Conservation (phyloP, 495 filamentous ascomycete species). For the Parachaetomium inaequale region DNA sequence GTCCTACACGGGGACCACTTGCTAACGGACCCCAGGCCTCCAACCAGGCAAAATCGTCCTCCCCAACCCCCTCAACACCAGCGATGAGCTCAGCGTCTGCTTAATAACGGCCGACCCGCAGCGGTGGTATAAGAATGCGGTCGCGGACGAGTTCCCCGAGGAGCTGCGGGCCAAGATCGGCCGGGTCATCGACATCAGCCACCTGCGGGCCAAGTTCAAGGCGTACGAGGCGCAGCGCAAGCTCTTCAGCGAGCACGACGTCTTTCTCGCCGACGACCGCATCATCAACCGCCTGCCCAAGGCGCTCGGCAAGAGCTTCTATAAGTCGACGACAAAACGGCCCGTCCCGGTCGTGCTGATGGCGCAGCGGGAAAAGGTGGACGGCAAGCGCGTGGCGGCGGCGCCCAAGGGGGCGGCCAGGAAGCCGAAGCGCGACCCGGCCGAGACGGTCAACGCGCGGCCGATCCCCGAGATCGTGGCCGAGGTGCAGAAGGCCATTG, state of each 20-base stretch:
- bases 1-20: conserved; percentile 26
- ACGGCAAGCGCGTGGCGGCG: conserved; percentile 63
- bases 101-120: conserved; percentile 73
- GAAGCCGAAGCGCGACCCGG: conserved; percentile 37
- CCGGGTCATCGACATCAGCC: conserved; percentile 74
- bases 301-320: conserved; percentile 82
- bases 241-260: conserved; percentile 74
- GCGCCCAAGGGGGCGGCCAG: conserved; percentile 46
- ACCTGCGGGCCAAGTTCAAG: conserved; percentile 82
- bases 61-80: conserved; percentile 66
- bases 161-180: conserved; percentile 68
- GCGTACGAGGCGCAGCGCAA: conserved; percentile 81
- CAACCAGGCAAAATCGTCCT: conserved; percentile 63
- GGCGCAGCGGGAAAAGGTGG: conserved; percentile 57
- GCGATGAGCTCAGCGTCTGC: conserved; percentile 63
- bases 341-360: conserved; percentile 79
- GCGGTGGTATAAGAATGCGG: conserved; percentile 83
- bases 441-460: conserved; percentile 37
- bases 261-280: conserved; percentile 84
- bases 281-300: conserved; percentile 73
- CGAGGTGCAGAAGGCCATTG: conserved; percentile 69
- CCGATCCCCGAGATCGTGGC: conserved; percentile 56
- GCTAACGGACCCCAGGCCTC: conserved; percentile 43
- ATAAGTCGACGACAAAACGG: conserved; percentile 70
- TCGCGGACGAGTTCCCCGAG: conserved; percentile 66